These are phyloP conservation scores for Xylaria sp. DNA, from an alignment of 2,329 filamentous ascomycete species.

Conservation along the genomic window DNA sequence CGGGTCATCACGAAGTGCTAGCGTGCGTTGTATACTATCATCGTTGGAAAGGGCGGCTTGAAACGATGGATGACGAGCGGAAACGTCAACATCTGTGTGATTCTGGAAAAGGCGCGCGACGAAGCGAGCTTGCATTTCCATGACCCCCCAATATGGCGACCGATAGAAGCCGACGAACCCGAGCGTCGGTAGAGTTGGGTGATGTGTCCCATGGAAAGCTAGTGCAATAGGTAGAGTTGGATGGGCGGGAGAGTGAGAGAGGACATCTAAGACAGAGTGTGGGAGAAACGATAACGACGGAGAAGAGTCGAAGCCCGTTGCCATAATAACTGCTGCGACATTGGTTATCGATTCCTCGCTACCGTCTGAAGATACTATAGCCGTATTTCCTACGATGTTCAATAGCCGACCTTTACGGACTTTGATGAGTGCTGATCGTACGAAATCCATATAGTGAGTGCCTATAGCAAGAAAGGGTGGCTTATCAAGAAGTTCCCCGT, in stretches of 20 bases:
- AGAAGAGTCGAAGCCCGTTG: constrained; percentile 75
- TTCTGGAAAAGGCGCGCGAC: constrained; percentile 50
- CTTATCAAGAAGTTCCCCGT: constrained; percentile 48
- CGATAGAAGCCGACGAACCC: constrained; percentile 86
- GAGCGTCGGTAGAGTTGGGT: constrained; percentile 64
- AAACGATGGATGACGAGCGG: constrained; percentile 40
- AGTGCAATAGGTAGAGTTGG: constrained; percentile 67
- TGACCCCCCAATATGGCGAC: constrained; percentile 83
- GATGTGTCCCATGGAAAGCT: constrained; percentile 69
- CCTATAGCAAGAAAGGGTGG: constrained; percentile 72
- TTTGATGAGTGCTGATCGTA: constrained; percentile 66
- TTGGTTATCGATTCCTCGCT: constrained; percentile 51
- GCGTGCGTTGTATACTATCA: constrained; percentile 51
- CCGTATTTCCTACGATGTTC: constrained; percentile 44
- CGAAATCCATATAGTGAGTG: constrained; percentile 75
- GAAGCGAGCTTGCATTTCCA: constrained; percentile 83
- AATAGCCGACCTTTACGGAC: constrained; percentile 56
- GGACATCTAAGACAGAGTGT: constrained; percentile 54
- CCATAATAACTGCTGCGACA: constrained; percentile 71
- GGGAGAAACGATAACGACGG: constrained; percentile 70
- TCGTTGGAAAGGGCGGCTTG: constrained; percentile 51
- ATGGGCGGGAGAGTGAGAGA: constrained; percentile 63
- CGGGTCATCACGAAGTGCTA: constrained; percentile 57
- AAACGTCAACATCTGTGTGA: neutral
- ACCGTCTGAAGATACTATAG: constrained; percentile 38